Evolutionary conservation across 306 rosid species (phyloP).

Genomic region (Lupinus albus): DNA sequence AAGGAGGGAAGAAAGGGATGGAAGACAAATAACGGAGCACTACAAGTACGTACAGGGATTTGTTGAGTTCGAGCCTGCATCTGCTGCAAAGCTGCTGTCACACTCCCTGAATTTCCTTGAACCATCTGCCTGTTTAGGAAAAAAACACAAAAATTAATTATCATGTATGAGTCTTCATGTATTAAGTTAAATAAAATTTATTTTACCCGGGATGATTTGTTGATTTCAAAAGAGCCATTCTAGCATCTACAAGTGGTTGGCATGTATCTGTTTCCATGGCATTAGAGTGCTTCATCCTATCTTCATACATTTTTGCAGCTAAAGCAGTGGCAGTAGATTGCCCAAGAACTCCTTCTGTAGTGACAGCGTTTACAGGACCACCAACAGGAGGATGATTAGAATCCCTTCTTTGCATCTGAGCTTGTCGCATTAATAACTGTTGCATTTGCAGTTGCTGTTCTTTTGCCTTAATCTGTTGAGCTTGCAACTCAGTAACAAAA

Average conservation of each 20-base stretch:
- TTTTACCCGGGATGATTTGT: conserved; percentile 80
- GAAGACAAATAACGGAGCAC: conserved; percentile 23
- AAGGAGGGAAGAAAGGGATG: neutral
- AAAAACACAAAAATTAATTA: conserved; percentile 37
- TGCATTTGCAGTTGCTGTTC: conserved; percentile 87
- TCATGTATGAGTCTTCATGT: conserved; percentile 20
- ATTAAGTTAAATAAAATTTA: conserved; percentile 34
- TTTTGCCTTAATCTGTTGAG: conserved; percentile 74
- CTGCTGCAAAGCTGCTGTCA: conserved; percentile 86
- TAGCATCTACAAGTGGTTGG: conserved; percentile 89
- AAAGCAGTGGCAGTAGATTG: conserved; percentile 80
- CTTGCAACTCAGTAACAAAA: conserved; percentile 49
- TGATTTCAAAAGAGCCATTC: conserved; percentile 82
- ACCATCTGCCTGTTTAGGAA: conserved; percentile 71
- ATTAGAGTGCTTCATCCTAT: conserved; percentile 79
- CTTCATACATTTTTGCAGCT: conserved; percentile 93
- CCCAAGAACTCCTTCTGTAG: conserved; percentile 83
- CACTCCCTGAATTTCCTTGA: conserved; percentile 80
- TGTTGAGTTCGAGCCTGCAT: conserved; percentile 81
- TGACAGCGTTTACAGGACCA: conserved; percentile 61
- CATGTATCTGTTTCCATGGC: conserved; percentile 82
- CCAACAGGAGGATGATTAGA: conserved; percentile 73
- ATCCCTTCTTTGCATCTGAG: conserved; percentile 88
- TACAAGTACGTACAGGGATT: conserved; percentile 54
- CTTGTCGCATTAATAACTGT: conserved; percentile 81